A percentile compares a stretch with the other conserved stretches of the same genome.
phyloP scores from a whole-genome alignment of 2,329 filamentous ascomycete genomes.

The Fusarium solani-melongenae region DNA sequence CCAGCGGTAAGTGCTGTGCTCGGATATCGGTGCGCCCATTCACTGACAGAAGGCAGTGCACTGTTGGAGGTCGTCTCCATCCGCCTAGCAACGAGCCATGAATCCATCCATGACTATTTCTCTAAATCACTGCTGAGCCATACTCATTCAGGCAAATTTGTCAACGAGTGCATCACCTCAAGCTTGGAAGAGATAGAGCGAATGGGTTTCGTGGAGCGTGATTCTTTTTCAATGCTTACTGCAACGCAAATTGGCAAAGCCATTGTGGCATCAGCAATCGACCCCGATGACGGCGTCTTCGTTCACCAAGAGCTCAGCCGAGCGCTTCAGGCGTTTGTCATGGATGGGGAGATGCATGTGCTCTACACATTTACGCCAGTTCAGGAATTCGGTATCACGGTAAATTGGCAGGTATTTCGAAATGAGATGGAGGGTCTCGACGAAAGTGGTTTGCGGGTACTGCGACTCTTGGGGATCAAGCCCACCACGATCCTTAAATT shows the following conservation, averaged over 20 bases:
- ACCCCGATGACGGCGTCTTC: conserved; percentile 80
- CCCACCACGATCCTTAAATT: conserved; percentile 74
- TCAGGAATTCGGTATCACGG: conserved; percentile 63
- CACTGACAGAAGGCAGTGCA: conserved; percentile 60
- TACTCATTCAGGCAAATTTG: conserved; percentile 60
- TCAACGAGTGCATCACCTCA: conserved; percentile 65
- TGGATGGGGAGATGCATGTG: conserved; percentile 85
- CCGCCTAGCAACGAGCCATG: conserved; percentile 72
- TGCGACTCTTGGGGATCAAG: conserved; percentile 75
- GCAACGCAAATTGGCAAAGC: conserved; percentile 76
- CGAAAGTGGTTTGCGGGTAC: conserved; percentile 76
- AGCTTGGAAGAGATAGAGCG: conserved; percentile 68
- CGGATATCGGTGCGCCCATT: not conserved
- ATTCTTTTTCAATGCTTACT: conserved; percentile 62
- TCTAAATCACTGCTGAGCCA: conserved; percentile 73
- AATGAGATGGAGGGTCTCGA: conserved; percentile 77
- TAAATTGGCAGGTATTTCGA: conserved; percentile 80
- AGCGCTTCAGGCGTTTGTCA: conserved; percentile 78
- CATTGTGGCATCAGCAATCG: conserved; percentile 77
- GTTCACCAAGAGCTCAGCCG: conserved; percentile 75
- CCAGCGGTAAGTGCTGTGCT: conserved; percentile 61
- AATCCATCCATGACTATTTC: conserved; percentile 75
- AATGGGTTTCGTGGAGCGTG: conserved; percentile 65
- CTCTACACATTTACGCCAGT: conserved; percentile 83
- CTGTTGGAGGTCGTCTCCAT: conserved; percentile 78